phyloP scores from a whole-genome alignment of 306 rosid genomes.

The Pueraria montana region DNA sequence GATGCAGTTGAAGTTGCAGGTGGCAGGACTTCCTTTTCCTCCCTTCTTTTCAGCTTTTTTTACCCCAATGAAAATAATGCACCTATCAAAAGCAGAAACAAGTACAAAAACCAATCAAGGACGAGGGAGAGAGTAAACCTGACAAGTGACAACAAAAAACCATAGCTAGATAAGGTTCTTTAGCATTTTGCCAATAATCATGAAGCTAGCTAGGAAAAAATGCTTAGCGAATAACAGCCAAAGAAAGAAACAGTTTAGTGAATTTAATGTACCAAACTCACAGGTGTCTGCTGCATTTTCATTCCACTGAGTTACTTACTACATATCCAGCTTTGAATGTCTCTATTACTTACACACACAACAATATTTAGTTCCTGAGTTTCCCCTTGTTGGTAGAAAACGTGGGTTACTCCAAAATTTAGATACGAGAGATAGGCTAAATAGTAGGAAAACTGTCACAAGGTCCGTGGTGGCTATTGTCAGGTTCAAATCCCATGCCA shows the following conservation, averaged over 20 bases:
- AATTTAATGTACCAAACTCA: conserved; percentile 33
- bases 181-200: conserved; percentile 40
- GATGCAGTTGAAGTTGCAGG: conserved; percentile 46
- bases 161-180: conserved; percentile 35
- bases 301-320: not conserved
- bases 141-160: conserved; percentile 42
- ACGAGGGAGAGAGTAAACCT: conserved; percentile 36
- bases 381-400: not conserved
- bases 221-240: conserved; percentile 22
- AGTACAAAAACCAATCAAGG: conserved; percentile 44
- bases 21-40: conserved; percentile 14
- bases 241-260: conserved; percentile 32
- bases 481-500: conserved; percentile 46
- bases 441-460: not conserved
- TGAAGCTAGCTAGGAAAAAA: conserved; percentile 11
- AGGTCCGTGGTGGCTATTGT: conserved; percentile 25
- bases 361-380: not conserved
- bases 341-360: not conserved
- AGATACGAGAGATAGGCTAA: not conserved
- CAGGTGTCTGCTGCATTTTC: conserved; percentile 14
- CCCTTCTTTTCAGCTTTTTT: conserved; percentile 3
- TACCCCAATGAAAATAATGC: conserved; percentile 44
- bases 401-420: not conserved
- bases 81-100: conserved; percentile 41
- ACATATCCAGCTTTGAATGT: not conserved